Evolutionary conservation across 148 eudicot species (phyloP), one percentile per base, ranked within the genome.

Genomic region (Rhododendron griersonianum): DNA sequence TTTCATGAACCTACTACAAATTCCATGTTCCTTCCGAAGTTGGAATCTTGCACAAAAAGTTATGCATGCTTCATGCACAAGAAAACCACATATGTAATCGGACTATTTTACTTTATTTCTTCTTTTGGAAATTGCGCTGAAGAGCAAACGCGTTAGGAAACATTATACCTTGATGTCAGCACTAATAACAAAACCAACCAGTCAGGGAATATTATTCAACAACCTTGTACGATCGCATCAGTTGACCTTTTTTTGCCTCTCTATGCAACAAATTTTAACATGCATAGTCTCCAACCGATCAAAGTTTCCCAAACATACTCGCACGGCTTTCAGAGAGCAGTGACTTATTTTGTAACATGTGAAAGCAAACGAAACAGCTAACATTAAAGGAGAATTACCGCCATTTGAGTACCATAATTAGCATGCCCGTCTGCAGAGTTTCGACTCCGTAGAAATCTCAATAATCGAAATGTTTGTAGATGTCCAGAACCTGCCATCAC

Each of bases 401-500:
- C 91, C 95, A 97, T 93, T 86, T 95, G 99, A 84, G 92, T 86
- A 67, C 99, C 99, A 92, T 92, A 97, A 89, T 90, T 93, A 77
- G 94, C 91, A 89, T 93, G 93, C 73, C 93, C 96, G 90, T 97
- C 99, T 48, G 94, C 90, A 85, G 95, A 89, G 86, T 90, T 95
- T 67, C 99, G 95, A 89, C 89, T 86, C 77, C 98, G 98, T 51
- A 97, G 91, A 88, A 90, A 97, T 87, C 92, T 97, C 90, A 97
- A 91, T 76, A 95, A 90, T 85, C 92, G 91, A 77, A 97, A 94
- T 21, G 95, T 97, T 88, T 93, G 90, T 73, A 97, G 90, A 86
- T 97, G 89, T 63, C 99, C 99, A 84, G 99, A 95, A 87, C 99
- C 99, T 80, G 99, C 99, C 99, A 97, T 95, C 57, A 97, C 99